Base-by-base conservation (phyloP, 306 rosid genomes). In the Pyrus betulifolia region DNA sequence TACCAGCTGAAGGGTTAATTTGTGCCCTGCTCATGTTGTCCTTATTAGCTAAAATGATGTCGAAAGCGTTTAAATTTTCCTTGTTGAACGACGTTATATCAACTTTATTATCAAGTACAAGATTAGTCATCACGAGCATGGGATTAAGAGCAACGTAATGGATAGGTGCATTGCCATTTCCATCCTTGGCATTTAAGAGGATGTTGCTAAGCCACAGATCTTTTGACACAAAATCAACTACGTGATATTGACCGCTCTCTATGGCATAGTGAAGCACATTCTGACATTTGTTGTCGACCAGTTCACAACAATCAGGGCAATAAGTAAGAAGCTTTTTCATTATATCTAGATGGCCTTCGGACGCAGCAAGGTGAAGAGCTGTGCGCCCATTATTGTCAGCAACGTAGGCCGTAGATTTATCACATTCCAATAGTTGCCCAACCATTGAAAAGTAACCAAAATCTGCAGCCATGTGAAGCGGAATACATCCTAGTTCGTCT, bases 261-360 rank as follows among this genome's bases (percentile, higher is more conserved):
- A 69, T 17, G 22, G 61, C 61, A 11, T n/a, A 77, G 57, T 77
- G 80, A 18, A 78, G 70, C 31, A 52, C 8, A 62, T 78, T 70
- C 42, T 17, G 8, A 12, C 81, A 76, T 70, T 9, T 1, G 0
- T 78, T 10, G 51, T 78, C 76, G 7, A 69, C 71, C 40, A 78
- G 8, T 70, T 63, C 68, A 6, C 69, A 23, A 18, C 77, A 38
- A 42, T 61, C 59, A 4, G 44, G 77, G 38, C 69, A 60, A 1
- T 1, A 14, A 13, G 18, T 25, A 68, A 25, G 14, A 25, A 60
- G 33, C 15, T 28, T 1, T 15, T 12, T 1, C 5, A 62, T 3
- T 11, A 15, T 13, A 2, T 3, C 17, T 11, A 4, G 1, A 69
- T 69, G 23, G 3, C 70, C 52, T 8, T 0, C 1, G 4, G 3